Evolutionary conservation across 2,329 filamentous ascomycete species (phyloP).

Genomic region (Moelleriella libera): DNA sequence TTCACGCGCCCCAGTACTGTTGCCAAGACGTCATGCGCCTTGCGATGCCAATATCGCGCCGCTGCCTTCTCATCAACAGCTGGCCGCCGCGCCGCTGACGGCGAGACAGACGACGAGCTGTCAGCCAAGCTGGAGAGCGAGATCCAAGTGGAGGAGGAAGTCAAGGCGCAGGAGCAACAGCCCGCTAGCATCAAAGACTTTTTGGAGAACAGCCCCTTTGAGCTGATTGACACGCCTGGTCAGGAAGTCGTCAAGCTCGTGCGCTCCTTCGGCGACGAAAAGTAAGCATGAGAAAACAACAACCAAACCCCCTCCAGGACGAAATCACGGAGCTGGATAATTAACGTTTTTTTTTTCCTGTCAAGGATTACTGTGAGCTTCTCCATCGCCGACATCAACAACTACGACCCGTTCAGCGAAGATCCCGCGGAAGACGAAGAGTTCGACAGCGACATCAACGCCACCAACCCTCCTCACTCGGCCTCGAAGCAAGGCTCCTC

Average conservation of each 20-base stretch:
- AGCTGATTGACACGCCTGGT: slow-evolving; percentile 69
- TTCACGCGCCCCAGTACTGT: slow-evolving; percentile 33
- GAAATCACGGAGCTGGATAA: background rate
- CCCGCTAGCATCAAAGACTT: slow-evolving; percentile 77
- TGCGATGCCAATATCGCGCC: slow-evolving; percentile 20
- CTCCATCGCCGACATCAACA: slow-evolving; percentile 25
- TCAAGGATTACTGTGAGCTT: slow-evolving; percentile 28
- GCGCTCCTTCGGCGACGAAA: slow-evolving; percentile 76
- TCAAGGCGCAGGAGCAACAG: slow-evolving; percentile 57
- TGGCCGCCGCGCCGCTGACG: slow-evolving; percentile 24
- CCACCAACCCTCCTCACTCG: slow-evolving; percentile 27
- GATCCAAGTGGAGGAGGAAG: slow-evolving; percentile 69
- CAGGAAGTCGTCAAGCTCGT: slow-evolving; percentile 79
- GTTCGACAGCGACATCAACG: slow-evolving; percentile 16
- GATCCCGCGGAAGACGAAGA: slow-evolving; percentile 25
- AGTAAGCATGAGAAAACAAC: slow-evolving; percentile 36
- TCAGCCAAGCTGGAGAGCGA: slow-evolving; percentile 75
- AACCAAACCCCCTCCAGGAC: no score
- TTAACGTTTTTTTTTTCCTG: background rate
- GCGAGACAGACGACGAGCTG: slow-evolving; percentile 62
- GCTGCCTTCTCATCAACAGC: slow-evolving; percentile 29
- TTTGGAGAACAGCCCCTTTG: slow-evolving; percentile 70
- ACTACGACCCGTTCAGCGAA: slow-evolving; percentile 23
- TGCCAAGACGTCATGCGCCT: slow-evolving; percentile 27
- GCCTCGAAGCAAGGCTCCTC: slow-evolving; percentile 32